Base-by-base conservation (phyloP, 192 early-diverging fungal species). In the Coemansia sp. region DNA sequence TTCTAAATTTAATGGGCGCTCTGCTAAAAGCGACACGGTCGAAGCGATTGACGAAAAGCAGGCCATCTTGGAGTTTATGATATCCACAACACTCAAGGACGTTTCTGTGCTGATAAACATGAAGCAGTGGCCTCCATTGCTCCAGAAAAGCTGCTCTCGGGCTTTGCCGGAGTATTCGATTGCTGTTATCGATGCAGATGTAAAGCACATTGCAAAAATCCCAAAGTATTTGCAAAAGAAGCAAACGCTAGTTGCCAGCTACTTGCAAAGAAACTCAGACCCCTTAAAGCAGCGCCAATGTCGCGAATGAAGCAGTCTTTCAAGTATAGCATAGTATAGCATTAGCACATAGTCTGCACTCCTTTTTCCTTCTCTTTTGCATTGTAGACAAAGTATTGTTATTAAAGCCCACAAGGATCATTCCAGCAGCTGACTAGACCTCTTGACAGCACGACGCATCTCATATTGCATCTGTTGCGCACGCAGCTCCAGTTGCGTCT, bases 1-100 rank as follows among this genome's bases (percentile, higher is more conserved):
- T 0, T 10, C 65, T 1, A 62, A 55, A n/a, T 75, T 80, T 32
- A 39, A 61, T 0, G 51, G 61, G 12, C 58, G 65, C 13, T 21
- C 41, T 6, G 36, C 21, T 12, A 0, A 21, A 6, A 32, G 15
- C 1, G 13, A 19, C 42, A 10, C 26, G 37, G 36, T 43, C 59
- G 40, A 41, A 32, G 40, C 36, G 2, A 15, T 61, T 22, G 26
- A 32, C 26, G 71, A 74, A 54, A 69, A 77, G 39, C 92, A 90
- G 39, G 72, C 65, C 21, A 75, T 91, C 0, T 69, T 83, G 49
- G 88, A 92, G 70, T 92, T 88, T 69, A 67, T 93, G 46, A 37
- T 94, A 5, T 88, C 92, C 0, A 82, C 81, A 11, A 92, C 91
- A 13, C 77, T 94, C 39, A 94, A 94, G 68, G 92, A 93, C 71